A percentile compares a stretch with the other conserved stretches of the same genome.
These are phyloP conservation scores for Cordyceps cicadae DNA, from an alignment of 2,329 filamentous ascomycete genomes.

Conservation along the genomic window DNA sequence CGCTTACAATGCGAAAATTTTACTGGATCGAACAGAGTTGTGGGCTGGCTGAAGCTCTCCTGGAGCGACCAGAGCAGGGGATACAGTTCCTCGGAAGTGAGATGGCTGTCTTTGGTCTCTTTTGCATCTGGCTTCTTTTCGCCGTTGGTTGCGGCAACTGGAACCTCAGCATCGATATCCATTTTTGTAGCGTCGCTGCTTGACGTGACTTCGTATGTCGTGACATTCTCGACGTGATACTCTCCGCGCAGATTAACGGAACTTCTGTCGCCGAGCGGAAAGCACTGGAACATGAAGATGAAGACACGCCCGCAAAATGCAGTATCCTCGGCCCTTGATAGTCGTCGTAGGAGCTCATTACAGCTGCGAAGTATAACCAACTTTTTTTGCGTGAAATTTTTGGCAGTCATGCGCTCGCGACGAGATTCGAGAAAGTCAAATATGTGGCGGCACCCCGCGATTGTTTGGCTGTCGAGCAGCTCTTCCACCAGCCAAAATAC, in stretches of 20 bases:
- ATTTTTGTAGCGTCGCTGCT: constrained; percentile 36
- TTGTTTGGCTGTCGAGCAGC: constrained; percentile 90
- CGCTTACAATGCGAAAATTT: constrained; percentile 75
- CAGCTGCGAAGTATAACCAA: constrained; percentile 87
- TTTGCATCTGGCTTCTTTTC: constrained; percentile 16
- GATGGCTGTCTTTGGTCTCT: constrained; percentile 37
- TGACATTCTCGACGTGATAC: constrained; percentile 92
- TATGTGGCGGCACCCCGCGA: constrained; percentile 79
- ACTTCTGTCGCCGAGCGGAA: constrained; percentile 91
- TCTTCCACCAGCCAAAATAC: constrained; percentile 91
- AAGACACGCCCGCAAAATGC: constrained; percentile 97
- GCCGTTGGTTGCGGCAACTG: constrained; percentile 20
- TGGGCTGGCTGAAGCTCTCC: constrained; percentile 83
- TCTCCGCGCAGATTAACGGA: constrained; percentile 94
- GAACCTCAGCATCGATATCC: constrained; percentile 54
- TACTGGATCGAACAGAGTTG: constrained; percentile 63
- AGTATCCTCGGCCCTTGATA: constrained; percentile 94
- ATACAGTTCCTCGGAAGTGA: constrained; percentile 69
- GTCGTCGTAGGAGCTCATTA: constrained; percentile 84
- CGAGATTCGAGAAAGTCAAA: constrained; percentile 95
- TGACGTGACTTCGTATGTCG: constrained; percentile 56
- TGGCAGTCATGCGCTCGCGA: constrained; percentile 76
- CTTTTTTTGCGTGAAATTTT: constrained; percentile 73
- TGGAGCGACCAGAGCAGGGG: constrained; percentile 92
- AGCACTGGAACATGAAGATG: constrained; percentile 97